phyloP scores from a whole-genome alignment of 2,329 filamentous ascomycete species.

The Arthrinium phaeospermum region DNA sequence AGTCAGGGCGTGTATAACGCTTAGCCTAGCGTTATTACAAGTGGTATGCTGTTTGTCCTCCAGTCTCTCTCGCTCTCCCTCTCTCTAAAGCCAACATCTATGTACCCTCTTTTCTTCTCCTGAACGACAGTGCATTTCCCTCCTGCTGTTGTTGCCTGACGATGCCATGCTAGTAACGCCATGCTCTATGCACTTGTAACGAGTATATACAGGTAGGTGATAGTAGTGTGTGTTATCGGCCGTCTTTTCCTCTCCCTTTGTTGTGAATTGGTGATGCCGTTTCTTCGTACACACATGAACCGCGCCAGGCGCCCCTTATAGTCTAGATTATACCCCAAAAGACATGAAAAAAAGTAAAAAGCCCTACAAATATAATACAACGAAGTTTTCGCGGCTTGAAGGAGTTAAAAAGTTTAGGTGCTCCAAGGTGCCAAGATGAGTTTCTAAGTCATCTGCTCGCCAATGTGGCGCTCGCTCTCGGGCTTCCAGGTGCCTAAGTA shows the following conservation, averaged over 20 bases:
- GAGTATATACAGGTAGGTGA: constrained; percentile 8
- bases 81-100: neutral
- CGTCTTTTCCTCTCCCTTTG: neutral
- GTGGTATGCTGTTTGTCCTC: neutral
- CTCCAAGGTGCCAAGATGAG: constrained; percentile 29
- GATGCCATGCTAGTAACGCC: neutral
- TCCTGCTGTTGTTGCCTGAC: neutral
- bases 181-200: constrained; percentile 6
- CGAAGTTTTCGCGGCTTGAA: neutral
- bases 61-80: neutral
- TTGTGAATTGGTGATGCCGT: constrained; percentile 6
- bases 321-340: neutral
- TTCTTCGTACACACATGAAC: constrained; percentile 18
- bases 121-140: neutral
- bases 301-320: constrained; percentile 18
- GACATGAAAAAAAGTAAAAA: neutral
- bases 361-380: constrained; percentile 17
- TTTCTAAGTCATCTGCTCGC: constrained; percentile 46
- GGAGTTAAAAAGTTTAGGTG: constrained; percentile 19
- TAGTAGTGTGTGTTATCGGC: neutral
- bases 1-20: neutral
- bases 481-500: constrained; percentile 75
- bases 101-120: neutral
- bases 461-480: constrained; percentile 73
- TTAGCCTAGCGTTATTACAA: constrained; percentile 1